Conservation (phyloP, 345 rosid species). For the Rhodomyrtus tomentosa region DNA sequence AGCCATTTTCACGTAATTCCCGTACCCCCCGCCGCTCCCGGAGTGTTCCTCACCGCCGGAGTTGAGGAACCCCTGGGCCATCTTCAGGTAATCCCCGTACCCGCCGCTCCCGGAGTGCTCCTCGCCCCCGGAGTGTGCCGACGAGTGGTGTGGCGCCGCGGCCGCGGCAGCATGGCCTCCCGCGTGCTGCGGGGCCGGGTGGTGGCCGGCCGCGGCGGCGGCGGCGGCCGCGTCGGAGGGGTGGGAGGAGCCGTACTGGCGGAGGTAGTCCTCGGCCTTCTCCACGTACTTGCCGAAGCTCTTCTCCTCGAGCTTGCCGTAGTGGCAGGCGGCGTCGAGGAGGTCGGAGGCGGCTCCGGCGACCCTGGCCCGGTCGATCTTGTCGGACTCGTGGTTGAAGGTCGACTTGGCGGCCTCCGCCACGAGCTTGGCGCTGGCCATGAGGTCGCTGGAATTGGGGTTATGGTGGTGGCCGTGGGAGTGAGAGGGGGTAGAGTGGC, state of each 20-base stretch:
- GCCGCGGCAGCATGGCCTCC: background rate
- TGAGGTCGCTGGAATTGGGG: conserved; percentile 29
- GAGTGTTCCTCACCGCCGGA: conserved; percentile 2
- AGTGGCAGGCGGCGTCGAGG: conserved; percentile 48
- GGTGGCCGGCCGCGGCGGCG: background rate
- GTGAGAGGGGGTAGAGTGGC: background rate
- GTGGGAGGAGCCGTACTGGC: conserved; percentile 29
- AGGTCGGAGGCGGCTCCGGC: conserved; percentile 57
- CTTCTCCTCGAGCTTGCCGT: conserved; percentile 56
- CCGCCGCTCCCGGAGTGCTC: background rate
- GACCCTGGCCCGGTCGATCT: conserved; percentile 42
- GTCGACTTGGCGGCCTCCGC: conserved; percentile 50
- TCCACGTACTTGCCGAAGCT: conserved; percentile 50
- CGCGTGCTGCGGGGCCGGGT: background rate
- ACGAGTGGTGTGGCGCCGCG: background rate
- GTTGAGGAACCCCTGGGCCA: conserved; percentile 11
- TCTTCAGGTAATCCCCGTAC: conserved; percentile 10
- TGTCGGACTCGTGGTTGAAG: conserved; percentile 20
- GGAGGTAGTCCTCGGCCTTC: conserved; percentile 64
- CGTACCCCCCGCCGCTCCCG: conserved; percentile 2
- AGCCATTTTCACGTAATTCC: conserved; percentile 14
- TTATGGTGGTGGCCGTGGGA: background rate
- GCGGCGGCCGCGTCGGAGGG: conserved; percentile 15
- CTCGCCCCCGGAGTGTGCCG: conserved; percentile 1
- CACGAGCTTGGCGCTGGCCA: conserved; percentile 53